A percentile compares a stretch with the other conserved stretches of the same genome.
Evolutionary conservation across 2,329 filamentous ascomycete species (phyloP).

Genomic region (Beauveria rudraprayagi): DNA sequence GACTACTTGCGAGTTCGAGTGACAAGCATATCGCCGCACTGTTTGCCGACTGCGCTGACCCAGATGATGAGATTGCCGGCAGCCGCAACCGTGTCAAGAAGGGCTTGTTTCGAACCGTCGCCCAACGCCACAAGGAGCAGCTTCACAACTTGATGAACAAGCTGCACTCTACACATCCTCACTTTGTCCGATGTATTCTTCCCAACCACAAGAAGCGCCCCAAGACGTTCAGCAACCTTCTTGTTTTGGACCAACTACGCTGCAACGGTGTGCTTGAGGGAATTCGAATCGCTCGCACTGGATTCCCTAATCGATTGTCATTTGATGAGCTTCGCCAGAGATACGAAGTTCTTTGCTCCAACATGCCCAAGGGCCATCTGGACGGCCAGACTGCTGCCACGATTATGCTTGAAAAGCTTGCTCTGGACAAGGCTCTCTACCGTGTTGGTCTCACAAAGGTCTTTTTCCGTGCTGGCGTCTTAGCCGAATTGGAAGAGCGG

Average conservation of each 20-base stretch:
- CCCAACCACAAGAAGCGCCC: slow-evolving; percentile 97
- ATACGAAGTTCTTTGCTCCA: slow-evolving; percentile 86
- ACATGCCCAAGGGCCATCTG: slow-evolving; percentile 82
- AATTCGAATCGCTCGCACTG: slow-evolving; percentile 92
- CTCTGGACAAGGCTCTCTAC: slow-evolving; percentile 77
- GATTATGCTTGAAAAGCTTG: slow-evolving; percentile 83
- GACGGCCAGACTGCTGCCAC: slow-evolving; percentile 81
- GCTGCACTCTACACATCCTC: slow-evolving; percentile 90
- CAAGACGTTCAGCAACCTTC: slow-evolving; percentile 81
- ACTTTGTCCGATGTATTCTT: slow-evolving; percentile 95
- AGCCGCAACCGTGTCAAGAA: slow-evolving; percentile 83
- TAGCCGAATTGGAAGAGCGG: slow-evolving; percentile 94
- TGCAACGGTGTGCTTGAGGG: slow-evolving; percentile 99
- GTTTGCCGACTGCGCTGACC: slow-evolving; percentile 80
- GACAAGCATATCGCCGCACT: slow-evolving; percentile 77
- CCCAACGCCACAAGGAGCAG: slow-evolving; percentile 95
- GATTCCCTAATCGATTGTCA: slow-evolving; percentile 86
- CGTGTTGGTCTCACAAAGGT: slow-evolving; percentile 94
- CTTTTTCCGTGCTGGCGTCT: slow-evolving; percentile 92
- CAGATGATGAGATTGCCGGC: slow-evolving; percentile 63
- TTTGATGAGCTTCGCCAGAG: slow-evolving; percentile 93
- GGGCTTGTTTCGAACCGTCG: slow-evolving; percentile 91
- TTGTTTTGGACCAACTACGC: slow-evolving; percentile 95
- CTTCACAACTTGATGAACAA: slow-evolving; percentile 94
- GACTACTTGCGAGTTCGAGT: slow-evolving; percentile 72